Evolutionary conservation across 1,139 yeast genomes (phyloP).

Genomic region (Zygosaccharomyces sapae): DNA sequence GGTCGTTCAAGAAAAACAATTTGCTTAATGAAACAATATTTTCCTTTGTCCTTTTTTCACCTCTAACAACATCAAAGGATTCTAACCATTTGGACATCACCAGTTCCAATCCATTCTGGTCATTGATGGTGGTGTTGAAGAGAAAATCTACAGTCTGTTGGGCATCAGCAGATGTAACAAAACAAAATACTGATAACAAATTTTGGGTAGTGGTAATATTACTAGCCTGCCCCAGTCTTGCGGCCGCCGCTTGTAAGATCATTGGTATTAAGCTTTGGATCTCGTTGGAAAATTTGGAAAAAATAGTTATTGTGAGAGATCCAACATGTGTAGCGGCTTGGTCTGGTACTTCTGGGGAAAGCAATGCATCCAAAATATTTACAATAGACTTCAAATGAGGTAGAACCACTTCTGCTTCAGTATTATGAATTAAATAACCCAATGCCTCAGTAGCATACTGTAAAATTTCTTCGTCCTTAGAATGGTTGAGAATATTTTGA

Average conservation of each 20-base stretch:
- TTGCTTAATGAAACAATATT: slow-evolving; percentile 69
- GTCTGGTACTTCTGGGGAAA: slow-evolving; percentile 70
- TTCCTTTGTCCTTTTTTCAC: slow-evolving; percentile 66
- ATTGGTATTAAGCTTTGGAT: slow-evolving; percentile 50
- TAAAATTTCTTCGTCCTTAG: slow-evolving; percentile 74
- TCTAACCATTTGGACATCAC: slow-evolving; percentile 77
- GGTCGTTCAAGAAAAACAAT: slow-evolving; percentile 56
- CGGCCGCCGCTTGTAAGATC: slow-evolving; percentile 69
- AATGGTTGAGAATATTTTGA: slow-evolving; percentile 48
- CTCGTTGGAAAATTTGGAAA: slow-evolving; percentile 52
- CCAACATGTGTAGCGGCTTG: slow-evolving; percentile 77
- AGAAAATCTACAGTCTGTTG: slow-evolving; percentile 59
- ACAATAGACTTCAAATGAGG: slow-evolving; percentile 51
- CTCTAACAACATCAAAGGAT: slow-evolving; percentile 75
- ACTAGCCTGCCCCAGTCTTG: slow-evolving; percentile 58
- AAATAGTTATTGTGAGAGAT: slow-evolving; percentile 58
- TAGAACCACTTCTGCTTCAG: slow-evolving; percentile 45
- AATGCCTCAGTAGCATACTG: slow-evolving; percentile 77
- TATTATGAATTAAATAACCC: slow-evolving; percentile 54
- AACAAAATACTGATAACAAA: slow-evolving; percentile 70
- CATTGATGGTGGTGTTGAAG: slow-evolving; percentile 40
- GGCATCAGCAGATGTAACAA: slow-evolving; percentile 60
- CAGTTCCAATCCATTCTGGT: slow-evolving; percentile 42
- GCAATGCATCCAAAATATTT: slow-evolving; percentile 59
- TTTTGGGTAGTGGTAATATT: slow-evolving; percentile 74